Evolutionary conservation across 129 eudicot genomes (phyloP).

Genomic region (Silybum marianum): DNA sequence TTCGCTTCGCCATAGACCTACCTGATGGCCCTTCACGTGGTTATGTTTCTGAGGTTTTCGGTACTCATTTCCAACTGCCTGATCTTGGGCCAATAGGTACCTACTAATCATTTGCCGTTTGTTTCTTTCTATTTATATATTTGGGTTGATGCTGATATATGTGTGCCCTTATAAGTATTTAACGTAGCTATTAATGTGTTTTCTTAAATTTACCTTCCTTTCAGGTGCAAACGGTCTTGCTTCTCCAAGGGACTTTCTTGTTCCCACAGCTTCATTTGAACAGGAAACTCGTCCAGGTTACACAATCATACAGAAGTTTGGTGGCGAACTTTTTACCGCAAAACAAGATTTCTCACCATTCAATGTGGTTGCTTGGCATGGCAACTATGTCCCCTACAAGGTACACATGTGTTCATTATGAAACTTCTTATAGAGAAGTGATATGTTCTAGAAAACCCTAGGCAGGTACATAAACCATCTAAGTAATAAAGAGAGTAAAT

Average conservation of each 20-base stretch:
- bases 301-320: constrained; percentile 83
- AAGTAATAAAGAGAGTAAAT: constrained; percentile 2
- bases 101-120: not conserved
- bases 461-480: constrained; percentile 2
- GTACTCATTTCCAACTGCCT: constrained; percentile 94
- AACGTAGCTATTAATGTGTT: constrained; percentile 2
- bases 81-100: constrained; percentile 98
- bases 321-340: constrained; percentile 96
- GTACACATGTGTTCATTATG: constrained; percentile 28
- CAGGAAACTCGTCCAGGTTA: constrained; percentile 58
- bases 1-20: constrained; percentile 70
- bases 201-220: not conserved
- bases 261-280: constrained; percentile 85
- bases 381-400: constrained; percentile 96
- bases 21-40: constrained; percentile 99
- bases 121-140: not conserved
- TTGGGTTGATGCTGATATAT: not conserved
- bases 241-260: constrained; percentile 85
- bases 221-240: constrained; percentile 99
- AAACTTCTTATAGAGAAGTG: not conserved
- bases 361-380: constrained; percentile 99
- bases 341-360: constrained; percentile 98
- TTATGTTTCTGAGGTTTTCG: constrained; percentile 89
- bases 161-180: not conserved
- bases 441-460: not conserved